A percentile compares a stretch with the other conserved stretches of the same genome.
Evolutionary conservation across 2,329 filamentous ascomycete species (phyloP).

Genomic region (Dactylellina haptotyla): DNA sequence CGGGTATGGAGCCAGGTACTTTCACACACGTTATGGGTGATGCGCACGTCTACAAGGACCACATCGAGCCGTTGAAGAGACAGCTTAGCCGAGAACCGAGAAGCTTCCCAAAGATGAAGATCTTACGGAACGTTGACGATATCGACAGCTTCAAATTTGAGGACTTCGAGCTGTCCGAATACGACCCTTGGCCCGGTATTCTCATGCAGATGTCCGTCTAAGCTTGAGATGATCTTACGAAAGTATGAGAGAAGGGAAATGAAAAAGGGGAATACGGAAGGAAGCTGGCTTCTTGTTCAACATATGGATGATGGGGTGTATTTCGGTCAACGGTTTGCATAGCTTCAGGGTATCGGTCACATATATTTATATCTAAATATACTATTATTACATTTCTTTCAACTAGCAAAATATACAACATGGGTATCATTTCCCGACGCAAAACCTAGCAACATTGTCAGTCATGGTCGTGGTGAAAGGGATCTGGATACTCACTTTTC

Average conservation of each 20-base stretch:
- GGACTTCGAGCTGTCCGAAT: slow-evolving; percentile 87
- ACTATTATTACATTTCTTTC: slow-evolving; percentile 19
- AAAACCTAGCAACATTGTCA: slow-evolving; percentile 34
- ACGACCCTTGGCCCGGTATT: slow-evolving; percentile 89
- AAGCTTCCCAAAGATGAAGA: slow-evolving; percentile 80
- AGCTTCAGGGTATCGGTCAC: slow-evolving; percentile 26
- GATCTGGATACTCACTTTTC: slow-evolving; percentile 74
- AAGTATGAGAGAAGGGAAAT: neutral
- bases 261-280: neutral
- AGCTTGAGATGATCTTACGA: too few species aligned
- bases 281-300: slow-evolving; percentile 52
- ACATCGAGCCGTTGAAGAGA: slow-evolving; percentile 83
- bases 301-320: slow-evolving; percentile 12
- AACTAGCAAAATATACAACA: slow-evolving; percentile 12
- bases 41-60: slow-evolving; percentile 94
- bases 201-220: slow-evolving; percentile 99
- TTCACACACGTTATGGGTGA: slow-evolving; percentile 97
- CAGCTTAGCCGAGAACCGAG: slow-evolving; percentile 84
- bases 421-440: slow-evolving; percentile 46
- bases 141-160: slow-evolving; percentile 92
- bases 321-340: slow-evolving; percentile 36
- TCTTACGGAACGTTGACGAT: slow-evolving; percentile 72
- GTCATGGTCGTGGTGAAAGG: neutral
- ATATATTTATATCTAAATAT: neutral
- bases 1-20: slow-evolving; percentile 82